phyloP scores from a whole-genome alignment of 2,329 filamentous ascomycete genomes.

The Penicillium psychrosexuale region DNA sequence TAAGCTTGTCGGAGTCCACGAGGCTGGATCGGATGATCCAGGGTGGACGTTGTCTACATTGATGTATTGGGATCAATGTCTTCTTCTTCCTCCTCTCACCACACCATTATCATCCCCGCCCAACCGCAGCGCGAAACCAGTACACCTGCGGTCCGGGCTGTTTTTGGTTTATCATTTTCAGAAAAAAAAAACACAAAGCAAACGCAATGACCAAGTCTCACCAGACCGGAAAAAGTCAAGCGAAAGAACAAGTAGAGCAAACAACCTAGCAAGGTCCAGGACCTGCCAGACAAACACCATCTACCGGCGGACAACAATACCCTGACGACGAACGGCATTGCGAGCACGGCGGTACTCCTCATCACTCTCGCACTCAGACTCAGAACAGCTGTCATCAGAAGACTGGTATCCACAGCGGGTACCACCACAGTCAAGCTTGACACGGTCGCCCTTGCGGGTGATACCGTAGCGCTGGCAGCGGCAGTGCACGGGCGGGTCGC shows the following conservation, averaged over 20 bases:
- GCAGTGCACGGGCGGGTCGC: conserved; percentile 63
- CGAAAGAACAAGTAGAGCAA: background rate
- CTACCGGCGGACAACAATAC: conserved; percentile 42
- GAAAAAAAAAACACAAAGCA: conserved; percentile 10
- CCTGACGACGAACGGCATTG: conserved; percentile 35
- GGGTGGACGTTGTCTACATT: conserved; percentile 18
- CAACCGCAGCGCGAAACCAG: conserved; percentile 16
- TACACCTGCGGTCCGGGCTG: conserved; percentile 19
- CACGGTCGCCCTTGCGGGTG: conserved; percentile 84
- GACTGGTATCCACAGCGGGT: conserved; percentile 70
- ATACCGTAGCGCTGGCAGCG: conserved; percentile 96
- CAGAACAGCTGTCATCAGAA: conserved; percentile 5
- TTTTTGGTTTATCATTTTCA: conserved; percentile 13
- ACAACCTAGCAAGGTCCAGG: background rate
- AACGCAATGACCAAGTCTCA: conserved; percentile 12
- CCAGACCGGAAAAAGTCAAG: conserved; percentile 10
- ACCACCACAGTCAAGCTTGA: conserved; percentile 95
- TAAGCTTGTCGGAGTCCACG: conserved; percentile 20
- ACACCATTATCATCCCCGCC: conserved; percentile 18
- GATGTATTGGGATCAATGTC: conserved; percentile 13
- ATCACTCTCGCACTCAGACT: conserved; percentile 31
- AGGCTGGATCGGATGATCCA: conserved; percentile 9
- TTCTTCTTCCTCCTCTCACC: conserved; percentile 1
- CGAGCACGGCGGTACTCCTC: conserved; percentile 39
- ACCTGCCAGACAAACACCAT: background rate